Percentiles rank a stretch among this genome's conserved stretches.
phyloP scores from a whole-genome alignment of 306 rosid species.

The Quercus alba region DNA sequence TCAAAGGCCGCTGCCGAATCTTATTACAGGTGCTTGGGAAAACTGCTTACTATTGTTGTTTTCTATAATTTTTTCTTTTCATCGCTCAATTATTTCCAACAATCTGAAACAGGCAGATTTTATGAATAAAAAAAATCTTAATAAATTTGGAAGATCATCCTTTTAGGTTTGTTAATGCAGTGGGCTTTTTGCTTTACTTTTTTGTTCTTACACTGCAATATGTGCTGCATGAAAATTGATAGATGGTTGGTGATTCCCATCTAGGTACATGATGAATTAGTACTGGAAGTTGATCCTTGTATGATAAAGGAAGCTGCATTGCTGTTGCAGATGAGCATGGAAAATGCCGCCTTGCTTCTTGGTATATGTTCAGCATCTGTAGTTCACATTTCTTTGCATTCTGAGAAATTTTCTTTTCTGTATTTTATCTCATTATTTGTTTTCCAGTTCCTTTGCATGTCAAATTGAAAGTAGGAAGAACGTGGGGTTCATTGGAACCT shows the following conservation, averaged over 20 bases:
- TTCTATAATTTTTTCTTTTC: background rate
- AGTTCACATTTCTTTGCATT: background rate
- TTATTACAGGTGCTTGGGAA: conserved; percentile 60
- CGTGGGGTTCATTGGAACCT: conserved; percentile 95
- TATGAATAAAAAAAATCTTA: background rate
- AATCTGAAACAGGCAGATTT: background rate
- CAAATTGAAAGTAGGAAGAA: conserved; percentile 80
- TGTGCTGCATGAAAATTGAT: background rate
- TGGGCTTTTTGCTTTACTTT: background rate
- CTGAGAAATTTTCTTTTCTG: conserved; percentile 14
- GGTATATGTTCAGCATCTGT: conserved; percentile 44
- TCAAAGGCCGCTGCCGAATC: conserved; percentile 74
- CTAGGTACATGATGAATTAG: conserved; percentile 94
- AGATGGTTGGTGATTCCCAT: conserved; percentile 21
- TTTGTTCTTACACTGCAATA: background rate
- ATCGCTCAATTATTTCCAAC: background rate
- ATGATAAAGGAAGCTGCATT: conserved; percentile 70
- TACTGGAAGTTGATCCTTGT: conserved; percentile 87
- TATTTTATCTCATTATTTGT: conserved; percentile 19
- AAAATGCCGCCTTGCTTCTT: conserved; percentile 76
- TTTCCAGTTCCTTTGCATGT: conserved; percentile 83
- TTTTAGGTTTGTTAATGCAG: background rate
- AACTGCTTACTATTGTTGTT: conserved; percentile 1
- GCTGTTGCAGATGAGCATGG: conserved; percentile 82
- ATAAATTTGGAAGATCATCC: background rate